Evolutionary conservation across 257 asterid species (phyloP), one percentile per base, ranked within the genome.

Genomic region (Jaltomata sinuosa): DNA sequence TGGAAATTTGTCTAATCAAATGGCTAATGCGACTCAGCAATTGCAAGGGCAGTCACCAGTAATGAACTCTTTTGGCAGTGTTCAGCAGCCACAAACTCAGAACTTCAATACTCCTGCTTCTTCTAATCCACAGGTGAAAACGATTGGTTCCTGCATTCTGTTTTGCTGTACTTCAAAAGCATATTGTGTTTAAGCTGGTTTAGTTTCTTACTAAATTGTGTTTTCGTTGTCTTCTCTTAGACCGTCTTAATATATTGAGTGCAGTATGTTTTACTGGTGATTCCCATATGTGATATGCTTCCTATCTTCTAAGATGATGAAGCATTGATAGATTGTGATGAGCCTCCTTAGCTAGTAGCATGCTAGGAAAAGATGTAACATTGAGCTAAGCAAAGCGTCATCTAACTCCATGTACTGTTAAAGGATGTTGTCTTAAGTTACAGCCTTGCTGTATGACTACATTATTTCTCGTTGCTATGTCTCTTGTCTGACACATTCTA

Each of bases 81-180:
- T 11, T 22, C 85, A 31, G 53, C 85, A 53, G 29, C 80, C 45
- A 31, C 85, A 47, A 53, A 50, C 61, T 42, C 80, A 67, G 67
- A 83, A 18, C 54, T 67, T 65, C 76, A 83, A 32, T 84, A 64
- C 86, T 85, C 88, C 88, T 22, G 87, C 83, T 85, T 84, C 87
- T 76, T 83, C 88, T 1, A 85, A 83, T 5, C 69, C 86, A 47
- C 94, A 91, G 94, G 96, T 92, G 54, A 10, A 81, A 50, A 49
- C 31, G 10, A 31, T 53, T 84, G 38, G 85, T 83, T 49, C 21
- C 11, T 10, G 57, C 45, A 50, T 65, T 31, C 50, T 21, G n/a
- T 72, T 84, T 79, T 65, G n/a, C 68, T 62, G 21, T 69, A 62
- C 89, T 83, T 80, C 88, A 62, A 84, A 79, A 62, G 64, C 32